Conservation (phyloP, 2,329 filamentous ascomycete genomes). For the Neospermospora avenae region DNA sequence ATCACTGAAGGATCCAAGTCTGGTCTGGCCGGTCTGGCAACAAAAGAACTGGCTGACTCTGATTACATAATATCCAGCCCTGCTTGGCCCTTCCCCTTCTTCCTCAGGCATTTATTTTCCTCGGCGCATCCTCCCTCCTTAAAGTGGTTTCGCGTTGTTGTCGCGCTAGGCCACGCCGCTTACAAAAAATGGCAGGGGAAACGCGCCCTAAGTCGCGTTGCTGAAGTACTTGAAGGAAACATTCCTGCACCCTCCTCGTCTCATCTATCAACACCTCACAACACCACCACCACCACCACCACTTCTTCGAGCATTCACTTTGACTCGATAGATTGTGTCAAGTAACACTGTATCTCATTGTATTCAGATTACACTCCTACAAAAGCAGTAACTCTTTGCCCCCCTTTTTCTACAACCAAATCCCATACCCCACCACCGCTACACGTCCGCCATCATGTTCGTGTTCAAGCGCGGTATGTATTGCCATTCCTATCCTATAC, state of each 20-base stretch:
- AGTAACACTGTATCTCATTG: slow-evolving; percentile 10
- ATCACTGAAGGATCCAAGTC: no score
- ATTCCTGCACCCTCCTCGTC: slow-evolving; percentile 10
- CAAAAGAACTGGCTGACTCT: no score
- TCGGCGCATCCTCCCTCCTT: slow-evolving; percentile 11
- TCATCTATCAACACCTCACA: slow-evolving; percentile 3
- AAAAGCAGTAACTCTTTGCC: slow-evolving; percentile 13
- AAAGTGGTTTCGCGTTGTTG: slow-evolving; percentile 29
- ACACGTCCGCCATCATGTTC: slow-evolving; percentile 33
- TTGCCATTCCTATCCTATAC: not conserved
- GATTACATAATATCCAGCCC: no score
- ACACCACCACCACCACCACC: slow-evolving; percentile 15
- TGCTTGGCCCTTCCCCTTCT: not conserved
- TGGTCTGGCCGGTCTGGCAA: no score
- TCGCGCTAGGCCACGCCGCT: slow-evolving; percentile 20
- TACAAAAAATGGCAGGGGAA: slow-evolving; percentile 14
- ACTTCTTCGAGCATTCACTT: slow-evolving; percentile 6
- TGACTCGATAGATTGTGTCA: slow-evolving; percentile 14
- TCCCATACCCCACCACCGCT: slow-evolving; percentile 6
- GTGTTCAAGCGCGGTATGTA: slow-evolving; percentile 38
- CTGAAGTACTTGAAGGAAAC: slow-evolving; percentile 16
- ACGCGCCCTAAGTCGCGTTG: slow-evolving; percentile 24
- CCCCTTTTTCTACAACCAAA: slow-evolving; percentile 4
- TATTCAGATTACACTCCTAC: slow-evolving; percentile 10
- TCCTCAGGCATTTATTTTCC: slow-evolving; percentile 1